Evolutionary conservation across 139 green algal genomes (phyloP).

Genomic region (Monoraphidium neglectum): DNA sequence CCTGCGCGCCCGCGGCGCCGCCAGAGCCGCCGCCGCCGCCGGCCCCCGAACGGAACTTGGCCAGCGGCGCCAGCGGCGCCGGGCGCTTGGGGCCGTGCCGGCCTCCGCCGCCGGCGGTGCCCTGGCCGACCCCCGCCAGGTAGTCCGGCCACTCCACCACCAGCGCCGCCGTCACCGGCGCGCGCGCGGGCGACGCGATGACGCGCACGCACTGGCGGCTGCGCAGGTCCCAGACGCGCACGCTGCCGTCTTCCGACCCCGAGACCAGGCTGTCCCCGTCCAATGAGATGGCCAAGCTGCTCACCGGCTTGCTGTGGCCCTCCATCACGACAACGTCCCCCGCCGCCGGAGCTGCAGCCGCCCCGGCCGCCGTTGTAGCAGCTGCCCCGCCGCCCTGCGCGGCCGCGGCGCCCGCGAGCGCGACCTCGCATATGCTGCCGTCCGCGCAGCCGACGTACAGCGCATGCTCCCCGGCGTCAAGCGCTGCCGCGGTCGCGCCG

Average conservation of each 20-base stretch:
- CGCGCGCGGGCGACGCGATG: constrained; percentile 52
- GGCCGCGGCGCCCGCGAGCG: constrained; percentile 39
- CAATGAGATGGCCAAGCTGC: constrained; percentile 47
- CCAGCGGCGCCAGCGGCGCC: constrained; percentile 64
- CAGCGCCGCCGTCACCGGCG: constrained; percentile 59
- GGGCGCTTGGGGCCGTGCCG: constrained; percentile 51
- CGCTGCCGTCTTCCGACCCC: constrained; percentile 67
- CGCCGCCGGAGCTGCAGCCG: not conserved
- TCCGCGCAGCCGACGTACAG: constrained; percentile 77
- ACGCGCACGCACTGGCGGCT: constrained; percentile 67
- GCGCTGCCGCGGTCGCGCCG: constrained; percentile 47
- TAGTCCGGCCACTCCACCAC: constrained; percentile 49
- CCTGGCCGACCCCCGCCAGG: constrained; percentile 27
- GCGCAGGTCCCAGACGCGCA: constrained; percentile 77
- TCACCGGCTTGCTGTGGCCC: constrained; percentile 62
- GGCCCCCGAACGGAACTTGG: constrained; percentile 56
- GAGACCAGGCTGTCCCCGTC: constrained; percentile 67
- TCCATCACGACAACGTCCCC: constrained; percentile 12
- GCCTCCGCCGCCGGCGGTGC: not conserved
- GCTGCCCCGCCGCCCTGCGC: not conserved
- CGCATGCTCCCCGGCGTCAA: constrained; percentile 76
- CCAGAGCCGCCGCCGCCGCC: constrained; percentile 28
- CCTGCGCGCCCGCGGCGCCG: constrained; percentile 24
- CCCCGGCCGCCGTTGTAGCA: constrained; percentile 2
- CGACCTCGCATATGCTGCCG: constrained; percentile 80